phyloP scores from a whole-genome alignment of 2,329 filamentous ascomycete species.

The Ascocoryne sarcoides region DNA sequence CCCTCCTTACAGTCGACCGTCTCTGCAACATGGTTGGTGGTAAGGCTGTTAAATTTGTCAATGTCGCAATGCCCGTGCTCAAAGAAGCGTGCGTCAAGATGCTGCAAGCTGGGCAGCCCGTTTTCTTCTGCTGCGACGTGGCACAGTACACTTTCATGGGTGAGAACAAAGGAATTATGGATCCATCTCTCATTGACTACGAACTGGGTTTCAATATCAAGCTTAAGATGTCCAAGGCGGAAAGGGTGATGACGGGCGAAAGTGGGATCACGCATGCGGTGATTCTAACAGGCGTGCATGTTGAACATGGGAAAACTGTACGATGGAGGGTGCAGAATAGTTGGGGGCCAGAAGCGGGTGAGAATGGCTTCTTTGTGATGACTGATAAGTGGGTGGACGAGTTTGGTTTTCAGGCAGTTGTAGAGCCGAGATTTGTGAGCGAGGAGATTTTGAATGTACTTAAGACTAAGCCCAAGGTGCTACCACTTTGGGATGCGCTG shows the following conservation, averaged over 20 bases:
- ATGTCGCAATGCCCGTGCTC: slow-evolving; percentile 64
- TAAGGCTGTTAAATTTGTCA: slow-evolving; percentile 69
- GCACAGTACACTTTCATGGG: slow-evolving; percentile 79
- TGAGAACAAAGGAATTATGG: slow-evolving; percentile 63
- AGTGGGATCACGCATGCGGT: slow-evolving; percentile 86
- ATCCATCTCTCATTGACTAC: slow-evolving; percentile 68
- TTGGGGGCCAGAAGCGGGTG: slow-evolving; percentile 63
- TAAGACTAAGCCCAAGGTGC: slow-evolving; percentile 57
- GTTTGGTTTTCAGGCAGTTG: slow-evolving; percentile 79
- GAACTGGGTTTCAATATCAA: slow-evolving; percentile 73
- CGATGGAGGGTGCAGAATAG: slow-evolving; percentile 84
- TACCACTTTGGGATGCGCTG: slow-evolving; percentile 77
- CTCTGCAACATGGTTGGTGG: slow-evolving; percentile 78
- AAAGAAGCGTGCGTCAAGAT: slow-evolving; percentile 68
- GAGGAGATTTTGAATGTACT: slow-evolving; percentile 62
- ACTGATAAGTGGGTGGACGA: slow-evolving; percentile 70
- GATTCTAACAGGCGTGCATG: slow-evolving; percentile 79
- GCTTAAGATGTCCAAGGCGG: slow-evolving; percentile 66
- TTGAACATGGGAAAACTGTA: slow-evolving; percentile 55
- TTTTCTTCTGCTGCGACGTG: slow-evolving; percentile 86
- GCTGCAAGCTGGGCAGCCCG: slow-evolving; percentile 67
- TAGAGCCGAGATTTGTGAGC: slow-evolving; percentile 61
- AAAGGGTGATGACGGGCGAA: slow-evolving; percentile 65
- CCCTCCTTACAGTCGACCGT: slow-evolving; percentile 65
- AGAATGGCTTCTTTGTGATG: slow-evolving; percentile 86